Evolutionary conservation across 805 yeast genomes (phyloP).

Genomic region (Sungouiella blattae): DNA sequence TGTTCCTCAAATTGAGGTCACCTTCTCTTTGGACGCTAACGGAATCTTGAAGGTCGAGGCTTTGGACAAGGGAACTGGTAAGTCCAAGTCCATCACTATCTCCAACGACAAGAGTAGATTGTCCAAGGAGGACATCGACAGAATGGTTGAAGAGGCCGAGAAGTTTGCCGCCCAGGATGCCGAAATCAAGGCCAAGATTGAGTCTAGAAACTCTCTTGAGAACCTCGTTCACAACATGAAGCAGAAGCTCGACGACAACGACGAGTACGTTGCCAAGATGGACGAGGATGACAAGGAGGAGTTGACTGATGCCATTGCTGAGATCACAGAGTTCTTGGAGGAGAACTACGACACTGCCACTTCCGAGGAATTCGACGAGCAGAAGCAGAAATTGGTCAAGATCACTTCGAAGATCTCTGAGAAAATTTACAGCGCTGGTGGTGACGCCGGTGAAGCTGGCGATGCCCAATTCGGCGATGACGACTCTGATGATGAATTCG

Average conservation of each 20-base stretch:
- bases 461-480: conserved; percentile 40
- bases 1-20: conserved; percentile 20
- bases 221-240: conserved; percentile 15
- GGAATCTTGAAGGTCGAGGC: conserved; percentile 21
- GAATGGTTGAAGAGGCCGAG: conserved; percentile 21
- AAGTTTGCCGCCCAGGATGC: conserved; percentile 19
- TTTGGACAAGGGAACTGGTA: conserved; percentile 19
- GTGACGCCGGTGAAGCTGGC: conserved; percentile 46
- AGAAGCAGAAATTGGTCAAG: conserved; percentile 74
- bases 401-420: conserved; percentile 90
- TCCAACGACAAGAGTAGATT: conserved; percentile 18
- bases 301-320: conserved; percentile 80
- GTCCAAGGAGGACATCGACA: conserved; percentile 19
- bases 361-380: conserved; percentile 90
- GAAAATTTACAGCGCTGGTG: conserved; percentile 57
- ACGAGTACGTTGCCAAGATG: conserved; percentile 47
- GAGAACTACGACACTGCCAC: conserved; percentile 83
- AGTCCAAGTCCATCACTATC: conserved; percentile 18
- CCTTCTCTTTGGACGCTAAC: conserved; percentile 19
- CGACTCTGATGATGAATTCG: conserved; percentile 42
- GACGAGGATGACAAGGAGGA: conserved; percentile 91
- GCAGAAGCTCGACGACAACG: conserved; percentile 13
- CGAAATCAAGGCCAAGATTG: conserved; percentile 18
- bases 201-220: conserved; percentile 18
- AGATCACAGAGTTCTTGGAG: conserved; percentile 74